phyloP scores from a whole-genome alignment of 306 rosid species.

The Malus asiatica region DNA sequence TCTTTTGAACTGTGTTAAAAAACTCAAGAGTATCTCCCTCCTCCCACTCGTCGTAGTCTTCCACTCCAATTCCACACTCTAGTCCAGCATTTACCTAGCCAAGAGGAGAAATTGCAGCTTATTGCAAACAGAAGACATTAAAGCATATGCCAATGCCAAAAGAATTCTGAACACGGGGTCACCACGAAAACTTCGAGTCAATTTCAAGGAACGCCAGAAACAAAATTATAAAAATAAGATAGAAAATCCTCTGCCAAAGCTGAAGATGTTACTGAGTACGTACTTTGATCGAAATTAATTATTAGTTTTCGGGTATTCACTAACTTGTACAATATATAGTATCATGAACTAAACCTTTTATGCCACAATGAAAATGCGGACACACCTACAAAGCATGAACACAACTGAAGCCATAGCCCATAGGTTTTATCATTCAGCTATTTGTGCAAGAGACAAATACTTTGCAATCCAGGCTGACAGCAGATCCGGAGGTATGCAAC shows the following conservation, averaged over 20 bases:
- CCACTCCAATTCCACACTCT: conserved; percentile 85
- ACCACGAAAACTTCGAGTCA: neutral
- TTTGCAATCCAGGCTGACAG: neutral
- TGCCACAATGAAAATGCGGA: neutral
- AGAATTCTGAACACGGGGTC: neutral
- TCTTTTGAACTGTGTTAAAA: conserved; percentile 65
- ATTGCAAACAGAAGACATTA: neutral
- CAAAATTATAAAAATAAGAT: neutral
- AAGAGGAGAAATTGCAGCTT: conserved; percentile 18
- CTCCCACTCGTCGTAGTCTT: conserved; percentile 77
- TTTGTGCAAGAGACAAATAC: neutral
- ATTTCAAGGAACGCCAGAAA: neutral
- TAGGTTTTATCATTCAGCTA: neutral
- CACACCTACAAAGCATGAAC: neutral
- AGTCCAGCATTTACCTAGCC: conserved; percentile 83
- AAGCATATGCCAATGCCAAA: neutral
- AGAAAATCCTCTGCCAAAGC: neutral
- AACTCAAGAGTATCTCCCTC: conserved; percentile 74
- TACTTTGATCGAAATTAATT: neutral
- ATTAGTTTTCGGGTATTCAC: neutral
- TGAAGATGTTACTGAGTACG: neutral
- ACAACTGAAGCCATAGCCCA: neutral
- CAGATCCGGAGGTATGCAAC: neutral
- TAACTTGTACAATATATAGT: neutral
- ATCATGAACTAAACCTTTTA: neutral